A percentile compares a stretch with the other conserved stretches of the same genome.
Conservation (phyloP, 306 rosid genomes). For the Adenanthera pavonina region DNA sequence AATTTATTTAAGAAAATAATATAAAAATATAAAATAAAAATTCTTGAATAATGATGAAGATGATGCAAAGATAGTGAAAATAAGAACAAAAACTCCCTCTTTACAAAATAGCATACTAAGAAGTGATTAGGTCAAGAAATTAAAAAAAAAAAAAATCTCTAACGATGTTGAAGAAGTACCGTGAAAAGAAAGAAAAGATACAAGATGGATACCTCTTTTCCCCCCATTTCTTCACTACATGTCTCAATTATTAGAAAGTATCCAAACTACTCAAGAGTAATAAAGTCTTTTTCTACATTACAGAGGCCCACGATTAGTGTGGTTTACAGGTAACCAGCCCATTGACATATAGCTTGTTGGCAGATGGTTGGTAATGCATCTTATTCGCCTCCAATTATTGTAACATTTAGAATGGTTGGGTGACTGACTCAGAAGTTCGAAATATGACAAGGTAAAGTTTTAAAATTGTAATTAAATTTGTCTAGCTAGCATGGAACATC, state of each 20-base stretch:
- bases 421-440: constrained; percentile 14
- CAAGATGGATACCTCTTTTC: not conserved
- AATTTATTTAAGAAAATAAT: too few species aligned
- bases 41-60: not conserved
- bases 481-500: not conserved
- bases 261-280: not conserved
- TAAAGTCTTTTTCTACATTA: constrained; percentile 20
- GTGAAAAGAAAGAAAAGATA: not conserved
- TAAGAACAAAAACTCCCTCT: not conserved
- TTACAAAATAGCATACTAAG: not conserved
- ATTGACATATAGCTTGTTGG: constrained; percentile 44
- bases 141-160: not conserved
- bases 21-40: too few species aligned
- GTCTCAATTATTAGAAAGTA: too few species aligned
- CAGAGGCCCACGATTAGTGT: constrained; percentile 35
- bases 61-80: too few species aligned
- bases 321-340: constrained; percentile 35
- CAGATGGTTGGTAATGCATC: constrained; percentile 26
- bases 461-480: not conserved
- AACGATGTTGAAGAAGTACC: not conserved
- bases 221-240: not conserved
- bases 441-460: not conserved
- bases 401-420: constrained; percentile 10
- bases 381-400: constrained; percentile 10
- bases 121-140: not conserved